Percentiles rank a stretch among this genome's conserved stretches.
These are phyloP conservation scores for Cocos nucifera DNA, from an alignment of 176 grass and related monocot species.

Conservation along the genomic window DNA sequence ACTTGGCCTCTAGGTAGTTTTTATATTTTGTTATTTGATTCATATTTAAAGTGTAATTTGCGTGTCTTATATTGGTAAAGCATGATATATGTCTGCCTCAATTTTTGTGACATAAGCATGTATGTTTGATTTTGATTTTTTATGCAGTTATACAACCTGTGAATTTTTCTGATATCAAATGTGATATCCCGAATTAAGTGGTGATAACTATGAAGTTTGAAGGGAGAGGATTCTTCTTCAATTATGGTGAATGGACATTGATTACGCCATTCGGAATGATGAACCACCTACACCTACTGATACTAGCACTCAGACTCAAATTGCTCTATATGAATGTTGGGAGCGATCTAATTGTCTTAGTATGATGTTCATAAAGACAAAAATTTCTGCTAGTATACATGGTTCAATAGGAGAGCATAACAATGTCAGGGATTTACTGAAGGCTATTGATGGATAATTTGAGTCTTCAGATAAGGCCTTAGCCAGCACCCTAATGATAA, in stretches of 20 bases:
- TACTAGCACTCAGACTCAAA: background rate
- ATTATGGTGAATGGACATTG: background rate
- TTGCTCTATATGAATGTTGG: background rate
- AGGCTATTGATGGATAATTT: too few species aligned
- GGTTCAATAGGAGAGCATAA: background rate
- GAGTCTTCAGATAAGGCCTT: background rate
- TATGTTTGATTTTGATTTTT: background rate
- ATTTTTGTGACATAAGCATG: too few species aligned
- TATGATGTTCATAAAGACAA: background rate
- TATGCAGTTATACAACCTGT: background rate
- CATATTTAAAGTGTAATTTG: too few species aligned
- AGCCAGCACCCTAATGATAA: background rate
- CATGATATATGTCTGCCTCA: too few species aligned
- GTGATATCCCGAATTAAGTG: background rate
- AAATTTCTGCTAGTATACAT: background rate
- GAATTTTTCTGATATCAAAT: background rate
- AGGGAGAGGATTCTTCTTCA: background rate
- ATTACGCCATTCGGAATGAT: background rate
- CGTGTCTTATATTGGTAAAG: too few species aligned
- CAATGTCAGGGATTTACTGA: background rate
- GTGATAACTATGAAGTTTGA: background rate
- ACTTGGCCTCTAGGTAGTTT: too few species aligned
- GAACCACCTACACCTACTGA: background rate
- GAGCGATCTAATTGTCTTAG: background rate
- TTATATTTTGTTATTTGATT: too few species aligned